phyloP scores from a whole-genome alignment of 306 rosid species.

The Neltuma alba region DNA sequence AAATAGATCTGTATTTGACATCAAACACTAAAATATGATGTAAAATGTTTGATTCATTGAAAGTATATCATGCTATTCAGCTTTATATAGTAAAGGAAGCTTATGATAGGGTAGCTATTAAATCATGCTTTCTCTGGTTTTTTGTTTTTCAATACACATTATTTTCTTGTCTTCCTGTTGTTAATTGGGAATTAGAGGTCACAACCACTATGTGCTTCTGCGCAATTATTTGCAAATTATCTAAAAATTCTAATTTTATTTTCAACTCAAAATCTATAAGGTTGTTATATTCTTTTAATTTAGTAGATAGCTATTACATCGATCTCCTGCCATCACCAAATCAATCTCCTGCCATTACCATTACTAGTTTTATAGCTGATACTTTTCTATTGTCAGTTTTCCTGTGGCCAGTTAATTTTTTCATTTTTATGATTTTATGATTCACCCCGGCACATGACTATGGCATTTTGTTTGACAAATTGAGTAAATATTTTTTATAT shows the following conservation, averaged over 20 bases:
- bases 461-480: conserved; percentile 18
- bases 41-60: conserved; percentile 15
- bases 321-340: not conserved
- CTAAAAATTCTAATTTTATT: not conserved
- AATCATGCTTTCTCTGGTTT: conserved; percentile 16
- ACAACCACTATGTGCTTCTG: conserved; percentile 1
- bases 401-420: not conserved
- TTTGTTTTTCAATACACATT: not conserved
- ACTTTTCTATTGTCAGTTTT: conserved; percentile 14
- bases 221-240: conserved; percentile 14
- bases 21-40: conserved; percentile 15
- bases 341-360: conserved; percentile 11
- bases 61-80: conserved; percentile 19
- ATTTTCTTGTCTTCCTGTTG: not conserved
- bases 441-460: conserved; percentile 19
- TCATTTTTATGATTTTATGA: conserved; percentile 11
- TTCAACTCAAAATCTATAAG: not conserved
- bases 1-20: conserved; percentile 30
- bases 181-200: conserved; percentile 21
- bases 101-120: conserved; percentile 9
- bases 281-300: conserved; percentile 15
- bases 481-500: not conserved
- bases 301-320: not conserved
- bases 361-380: conserved; percentile 6
- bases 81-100: conserved; percentile 11